Evolutionary conservation across 2,329 filamentous ascomycete genomes (phyloP), one percentile per base, ranked within the genome.

Genomic region (Fusarium cyanostomum): DNA sequence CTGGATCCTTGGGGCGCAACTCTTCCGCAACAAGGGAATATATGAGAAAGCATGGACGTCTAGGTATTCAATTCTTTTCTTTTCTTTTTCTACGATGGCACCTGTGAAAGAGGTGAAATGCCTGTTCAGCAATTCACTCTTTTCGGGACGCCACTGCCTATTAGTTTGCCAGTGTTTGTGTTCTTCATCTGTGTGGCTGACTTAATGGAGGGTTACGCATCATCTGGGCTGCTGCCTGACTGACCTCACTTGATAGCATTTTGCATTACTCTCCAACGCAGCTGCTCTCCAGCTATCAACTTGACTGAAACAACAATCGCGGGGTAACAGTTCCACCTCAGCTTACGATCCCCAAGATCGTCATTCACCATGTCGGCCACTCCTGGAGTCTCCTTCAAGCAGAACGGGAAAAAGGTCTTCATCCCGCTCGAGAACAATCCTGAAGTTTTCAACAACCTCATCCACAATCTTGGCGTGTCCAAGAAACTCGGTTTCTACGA

Each of bases 361-460:
- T 9, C 43, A 45, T 30, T 15, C 62, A 56, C 35, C 41, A 65
- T 65, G 62, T 56, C 58, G 27, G 49, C 53, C 12, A 63, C 62
- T 8, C 53, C 62, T 11, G 58, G 53, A 50, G 53, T 67, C 31
- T 57, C 64, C 38, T 58, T 43, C 28, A 35, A 51, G 31, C 54
- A 53, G 48, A 48, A 63, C 33, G 64, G 64, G 21, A 71, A 70
- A 31, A 79, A 79, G 64, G 65, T 60, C 24, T 73, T 79, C 41
- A 78, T 80, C 16, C 78, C 78, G 1, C 73, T 80, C 8, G 81
- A 85, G 65, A 84, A 84, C 75, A 92, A 94, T 75, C 91, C 92
- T 1, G 88, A 90, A 71, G 87, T 94, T 43, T 93, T 96, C 84
- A 89, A 86, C 54, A 79, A 84, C 41, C 84, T 96, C 13, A 84